phyloP scores from a whole-genome alignment of 2,329 filamentous ascomycete genomes.

The Xylaria sp. region DNA sequence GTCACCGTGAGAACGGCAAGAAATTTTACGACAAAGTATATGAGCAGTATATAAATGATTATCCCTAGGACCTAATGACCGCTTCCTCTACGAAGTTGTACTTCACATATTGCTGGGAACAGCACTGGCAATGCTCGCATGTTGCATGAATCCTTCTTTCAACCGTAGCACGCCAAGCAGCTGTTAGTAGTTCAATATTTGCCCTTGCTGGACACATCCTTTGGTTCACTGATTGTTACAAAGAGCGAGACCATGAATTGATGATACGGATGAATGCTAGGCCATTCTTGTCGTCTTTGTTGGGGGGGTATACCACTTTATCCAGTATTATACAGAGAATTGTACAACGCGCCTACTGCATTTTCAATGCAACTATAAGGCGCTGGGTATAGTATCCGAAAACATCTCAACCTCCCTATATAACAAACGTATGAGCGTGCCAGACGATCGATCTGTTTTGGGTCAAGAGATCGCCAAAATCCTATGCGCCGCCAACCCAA shows the following conservation, averaged over 20 bases:
- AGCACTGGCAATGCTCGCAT: neutral
- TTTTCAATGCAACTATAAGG: conserved; percentile 23
- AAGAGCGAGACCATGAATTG: neutral
- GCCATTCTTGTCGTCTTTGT: conserved; percentile 1
- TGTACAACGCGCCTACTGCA: conserved; percentile 31
- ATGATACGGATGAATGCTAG: neutral
- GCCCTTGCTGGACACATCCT: neutral
- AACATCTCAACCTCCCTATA: conserved; percentile 29
- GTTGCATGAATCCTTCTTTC: neutral
- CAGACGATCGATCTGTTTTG: neutral
- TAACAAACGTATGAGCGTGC: conserved; percentile 6
- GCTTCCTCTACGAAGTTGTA: no score
- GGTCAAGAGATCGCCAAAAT: conserved; percentile 9
- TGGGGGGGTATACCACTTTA: conserved; percentile 19
- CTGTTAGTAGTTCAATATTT: neutral
- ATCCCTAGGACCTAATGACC: conserved; percentile 16
- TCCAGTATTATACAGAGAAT: conserved; percentile 31
- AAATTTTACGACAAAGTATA: conserved; percentile 61
- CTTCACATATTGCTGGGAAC: neutral
- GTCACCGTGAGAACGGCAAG: conserved; percentile 60
- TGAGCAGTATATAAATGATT: conserved; percentile 59
- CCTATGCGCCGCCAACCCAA: neutral
- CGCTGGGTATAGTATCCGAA: conserved; percentile 33
- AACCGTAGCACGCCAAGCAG: no score
- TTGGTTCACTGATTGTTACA: neutral